Evolutionary conservation across 202 grass and related monocot genomes (phyloP).

Genomic region (Alloteropsis angusta): DNA sequence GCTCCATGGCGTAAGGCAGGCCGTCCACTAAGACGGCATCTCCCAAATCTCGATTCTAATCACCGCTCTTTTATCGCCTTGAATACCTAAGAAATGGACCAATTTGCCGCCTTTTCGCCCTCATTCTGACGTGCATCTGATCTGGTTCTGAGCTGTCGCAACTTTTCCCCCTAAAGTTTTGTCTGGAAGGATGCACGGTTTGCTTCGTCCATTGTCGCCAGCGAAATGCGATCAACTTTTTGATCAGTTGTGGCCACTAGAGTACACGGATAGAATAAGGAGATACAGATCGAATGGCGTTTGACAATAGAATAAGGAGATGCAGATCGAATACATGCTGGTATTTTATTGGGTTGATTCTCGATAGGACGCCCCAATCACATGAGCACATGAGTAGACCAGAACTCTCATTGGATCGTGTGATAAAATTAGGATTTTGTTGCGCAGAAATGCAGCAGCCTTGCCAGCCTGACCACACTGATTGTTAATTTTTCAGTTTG

Average conservation of each 20-base stretch:
- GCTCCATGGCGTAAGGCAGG: conserved; percentile 22
- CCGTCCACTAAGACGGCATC: conserved; percentile 21
- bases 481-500: neutral
- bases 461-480: neutral
- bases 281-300: neutral
- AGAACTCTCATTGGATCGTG: neutral
- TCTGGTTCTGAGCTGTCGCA: conserved; percentile 36
- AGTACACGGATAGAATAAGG: conserved; percentile 2
- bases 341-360: conserved; percentile 32
- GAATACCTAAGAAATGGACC: conserved; percentile 18
- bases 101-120: neutral
- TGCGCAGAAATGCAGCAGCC: neutral
- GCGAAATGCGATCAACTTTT: conserved; percentile 12
- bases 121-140: conserved; percentile 30
- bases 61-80: neutral
- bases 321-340: neutral
- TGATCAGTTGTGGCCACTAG: conserved; percentile 9
- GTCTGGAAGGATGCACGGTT: neutral
- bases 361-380: conserved; percentile 24
- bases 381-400: conserved; percentile 36
- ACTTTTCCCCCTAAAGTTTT: conserved; percentile 26
- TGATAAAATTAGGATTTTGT: neutral
- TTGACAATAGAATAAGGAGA: conserved; percentile 17
- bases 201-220: conserved; percentile 13
- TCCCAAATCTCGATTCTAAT: neutral